These are phyloP conservation scores for Colletotrichum simmondsii DNA, from an alignment of 2,329 filamentous ascomycete genomes.

Conservation along the genomic window DNA sequence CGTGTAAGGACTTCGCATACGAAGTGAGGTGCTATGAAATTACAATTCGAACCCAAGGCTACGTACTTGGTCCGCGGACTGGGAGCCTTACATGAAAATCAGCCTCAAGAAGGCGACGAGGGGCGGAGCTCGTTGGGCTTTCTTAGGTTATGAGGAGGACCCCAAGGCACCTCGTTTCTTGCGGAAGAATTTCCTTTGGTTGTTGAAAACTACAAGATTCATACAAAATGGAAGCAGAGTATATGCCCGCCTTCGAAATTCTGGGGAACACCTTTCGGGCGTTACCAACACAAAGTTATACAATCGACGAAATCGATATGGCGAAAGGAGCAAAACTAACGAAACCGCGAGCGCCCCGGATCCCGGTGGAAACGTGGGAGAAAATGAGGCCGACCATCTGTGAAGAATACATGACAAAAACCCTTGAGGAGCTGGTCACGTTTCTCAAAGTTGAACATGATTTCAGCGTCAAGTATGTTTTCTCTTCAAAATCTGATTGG, in stretches of 20 bases:
- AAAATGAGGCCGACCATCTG: not conserved
- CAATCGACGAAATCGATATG: not conserved
- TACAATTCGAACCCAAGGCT: not conserved
- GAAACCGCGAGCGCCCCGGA: not conserved
- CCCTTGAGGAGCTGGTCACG: not conserved
- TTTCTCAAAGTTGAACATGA: not conserved
- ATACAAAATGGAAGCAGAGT: no score
- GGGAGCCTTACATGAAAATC: not conserved
- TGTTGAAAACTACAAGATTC: not conserved
- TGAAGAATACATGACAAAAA: not conserved
- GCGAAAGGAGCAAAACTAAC: not conserved
- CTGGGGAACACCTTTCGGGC: not conserved
- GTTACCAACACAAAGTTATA: not conserved
- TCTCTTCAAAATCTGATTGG: not conserved
- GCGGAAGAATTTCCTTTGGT: not conserved
- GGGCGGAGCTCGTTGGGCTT: not conserved
- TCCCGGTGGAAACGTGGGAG: not conserved
- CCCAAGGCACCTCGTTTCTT: not conserved
- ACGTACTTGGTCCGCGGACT: constrained; percentile 1
- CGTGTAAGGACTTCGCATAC: not conserved
- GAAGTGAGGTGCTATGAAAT: not conserved
- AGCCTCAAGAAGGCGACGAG: constrained; percentile 8
- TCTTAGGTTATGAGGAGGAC: not conserved
- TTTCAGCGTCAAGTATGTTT: not conserved
- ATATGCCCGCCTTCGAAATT: no score